Conservation (phyloP, 1,284 basidiomycete genomes). For the Austroboletus novae-zelandiae region DNA sequence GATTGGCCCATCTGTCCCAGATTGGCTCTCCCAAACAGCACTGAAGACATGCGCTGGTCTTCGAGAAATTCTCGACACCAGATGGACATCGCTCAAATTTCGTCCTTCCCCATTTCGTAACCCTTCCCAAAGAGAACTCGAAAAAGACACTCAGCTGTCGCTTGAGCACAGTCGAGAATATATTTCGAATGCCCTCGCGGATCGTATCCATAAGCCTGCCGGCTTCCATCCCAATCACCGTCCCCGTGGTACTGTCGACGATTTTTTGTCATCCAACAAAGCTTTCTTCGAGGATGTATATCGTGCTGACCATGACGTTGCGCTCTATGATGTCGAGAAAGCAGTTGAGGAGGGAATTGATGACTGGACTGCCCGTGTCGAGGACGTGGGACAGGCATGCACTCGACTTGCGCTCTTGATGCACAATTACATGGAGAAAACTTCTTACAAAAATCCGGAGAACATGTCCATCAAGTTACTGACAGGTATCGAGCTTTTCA, state of each 20-base stretch:
- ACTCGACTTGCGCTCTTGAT: neutral
- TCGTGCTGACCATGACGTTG: constrained; percentile 3
- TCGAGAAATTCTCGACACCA: neutral
- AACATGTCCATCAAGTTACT: neutral
- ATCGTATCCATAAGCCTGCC: neutral
- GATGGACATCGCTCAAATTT: too few species aligned
- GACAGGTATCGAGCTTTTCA: neutral
- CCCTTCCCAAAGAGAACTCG: too few species aligned
- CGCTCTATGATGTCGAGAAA: constrained; percentile 11
- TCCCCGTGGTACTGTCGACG: constrained; percentile 4
- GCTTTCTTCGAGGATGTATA: neutral
- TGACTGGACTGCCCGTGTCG: neutral
- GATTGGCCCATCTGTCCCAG: too few species aligned
- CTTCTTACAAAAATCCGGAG: too few species aligned
- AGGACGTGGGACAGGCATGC: neutral
- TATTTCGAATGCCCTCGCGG: neutral
- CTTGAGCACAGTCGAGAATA: neutral
- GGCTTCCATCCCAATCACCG: neutral
- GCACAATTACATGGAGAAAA: neutral
- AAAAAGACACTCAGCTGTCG: too few species aligned
- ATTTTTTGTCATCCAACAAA: constrained; percentile 9
- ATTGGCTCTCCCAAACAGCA: too few species aligned
- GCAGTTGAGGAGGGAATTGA: neutral
- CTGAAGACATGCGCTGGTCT: neutral
- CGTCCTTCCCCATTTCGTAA: too few species aligned